phyloP scores from a whole-genome alignment of 768 basidiomycete genomes.

The Boletus pseudo-olivaceus region DNA sequence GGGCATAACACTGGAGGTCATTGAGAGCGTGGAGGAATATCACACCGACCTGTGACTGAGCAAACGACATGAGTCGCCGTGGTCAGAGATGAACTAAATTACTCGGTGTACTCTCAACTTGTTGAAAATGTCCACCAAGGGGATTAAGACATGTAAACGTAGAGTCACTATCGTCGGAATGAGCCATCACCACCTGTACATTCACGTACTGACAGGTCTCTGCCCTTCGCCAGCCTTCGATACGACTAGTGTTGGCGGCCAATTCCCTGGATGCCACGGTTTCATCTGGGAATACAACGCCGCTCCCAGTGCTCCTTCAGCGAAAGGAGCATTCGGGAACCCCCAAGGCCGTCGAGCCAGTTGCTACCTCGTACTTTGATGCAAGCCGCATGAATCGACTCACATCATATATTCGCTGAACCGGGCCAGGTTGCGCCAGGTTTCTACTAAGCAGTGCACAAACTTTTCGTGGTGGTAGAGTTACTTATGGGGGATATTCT shows the following conservation, averaged over 20 bases:
- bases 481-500: slow-evolving; percentile 98
- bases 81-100: slow-evolving; percentile 24
- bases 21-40: slow-evolving; percentile 77
- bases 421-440: no score
- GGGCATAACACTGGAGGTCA: slow-evolving; percentile 87
- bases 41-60: slow-evolving; percentile 60
- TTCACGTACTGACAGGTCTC: slow-evolving; percentile 75
- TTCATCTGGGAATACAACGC: slow-evolving; percentile 78
- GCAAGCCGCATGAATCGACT: no score
- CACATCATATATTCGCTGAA: no score
- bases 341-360: no score
- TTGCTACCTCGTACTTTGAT: no score
- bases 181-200: background rate
- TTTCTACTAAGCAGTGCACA: slow-evolving; percentile 94
- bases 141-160: no score
- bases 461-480: slow-evolving; percentile 91
- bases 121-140: slow-evolving; percentile 81
- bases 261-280: slow-evolving; percentile 63
- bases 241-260: slow-evolving; percentile 70
- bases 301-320: no score
- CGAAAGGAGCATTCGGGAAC: no score
- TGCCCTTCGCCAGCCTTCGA: slow-evolving; percentile 91
- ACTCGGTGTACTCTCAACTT: slow-evolving; percentile 78
- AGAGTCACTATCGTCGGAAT: background rate
- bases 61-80: background rate